These are phyloP conservation scores for Pestalotiopsis sp. DNA, from an alignment of 2,329 filamentous ascomycete species.

Conservation along the genomic window DNA sequence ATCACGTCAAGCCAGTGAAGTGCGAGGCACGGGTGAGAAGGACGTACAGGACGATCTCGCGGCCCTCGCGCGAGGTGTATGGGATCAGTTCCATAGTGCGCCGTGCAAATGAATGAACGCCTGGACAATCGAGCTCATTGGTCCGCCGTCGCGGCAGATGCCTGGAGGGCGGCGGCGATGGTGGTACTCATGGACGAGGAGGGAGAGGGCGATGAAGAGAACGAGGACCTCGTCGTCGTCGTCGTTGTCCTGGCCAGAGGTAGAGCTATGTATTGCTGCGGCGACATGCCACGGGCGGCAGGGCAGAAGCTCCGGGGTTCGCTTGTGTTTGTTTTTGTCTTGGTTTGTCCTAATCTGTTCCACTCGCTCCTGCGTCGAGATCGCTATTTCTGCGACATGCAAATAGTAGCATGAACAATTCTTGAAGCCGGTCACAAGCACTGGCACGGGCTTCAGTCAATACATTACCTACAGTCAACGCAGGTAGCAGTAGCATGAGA, in stretches of 20 bases:
- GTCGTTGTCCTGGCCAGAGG: background rate
- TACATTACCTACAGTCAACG: no score
- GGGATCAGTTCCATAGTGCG: slow-evolving; percentile 69
- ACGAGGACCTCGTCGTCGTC: background rate
- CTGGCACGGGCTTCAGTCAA: no score
- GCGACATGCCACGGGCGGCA: background rate
- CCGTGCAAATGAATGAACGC: background rate
- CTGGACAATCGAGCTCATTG: background rate
- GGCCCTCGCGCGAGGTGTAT: slow-evolving; percentile 71
- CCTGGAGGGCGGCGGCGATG: background rate
- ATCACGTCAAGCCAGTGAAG: background rate
- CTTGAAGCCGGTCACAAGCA: no score
- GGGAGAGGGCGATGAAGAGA: background rate
- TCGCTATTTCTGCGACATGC: background rate
- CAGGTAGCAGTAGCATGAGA: no score
- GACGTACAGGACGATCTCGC: slow-evolving; percentile 79
- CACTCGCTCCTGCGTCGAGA: background rate
- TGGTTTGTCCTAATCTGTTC: background rate
- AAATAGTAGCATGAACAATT: background rate
- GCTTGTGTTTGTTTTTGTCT: background rate
- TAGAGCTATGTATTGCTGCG: background rate
- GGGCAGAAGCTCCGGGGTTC: background rate
- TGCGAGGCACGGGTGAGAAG: slow-evolving; percentile 10
- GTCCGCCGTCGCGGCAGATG: background rate
- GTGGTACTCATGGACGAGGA: background rate